Evolutionary conservation across 2,329 filamentous ascomycete genomes (phyloP), one percentile per base, ranked within the genome.

Genomic region (Didymellaceae sp.): DNA sequence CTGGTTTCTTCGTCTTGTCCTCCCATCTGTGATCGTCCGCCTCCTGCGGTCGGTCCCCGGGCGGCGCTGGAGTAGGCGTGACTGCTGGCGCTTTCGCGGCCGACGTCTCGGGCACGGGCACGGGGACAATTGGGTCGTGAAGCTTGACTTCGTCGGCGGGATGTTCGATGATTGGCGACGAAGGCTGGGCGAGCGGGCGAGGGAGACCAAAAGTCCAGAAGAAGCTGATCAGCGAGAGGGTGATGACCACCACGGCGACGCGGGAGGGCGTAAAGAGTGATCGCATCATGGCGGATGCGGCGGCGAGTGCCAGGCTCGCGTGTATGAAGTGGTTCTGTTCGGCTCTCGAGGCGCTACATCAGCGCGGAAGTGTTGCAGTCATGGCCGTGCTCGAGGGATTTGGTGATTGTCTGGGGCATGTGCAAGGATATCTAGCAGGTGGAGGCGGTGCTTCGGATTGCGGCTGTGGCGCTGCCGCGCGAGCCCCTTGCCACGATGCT

Each of bases 171-270:
- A 65, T 55, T 2, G 66, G 67, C 14, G 59, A 40, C 17, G 54
- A 39, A 1, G 64, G 63, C 21, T 54, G 40, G 2, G 52, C 55
- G 20, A 58, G 44, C 14, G 58, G 62, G 24, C 50, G 45, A 6
- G 68, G 64, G 14, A 66, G 52, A 20, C 65, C 68, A 40, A 59
- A 63, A 1, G 66, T 66, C 67, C 67, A 70, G 20, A 72, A 54
- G 52, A 72, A 68, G 51, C 55, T 65, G 21, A 70, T 18, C 35
- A 72, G 57, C 18, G 65, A 62, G 35, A 68, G 53, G 30, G 60
- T 54, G 30, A 67, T 40, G 18, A 68, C 44, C 17, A 64, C 35
- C 35, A 66, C 51, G 57, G 61, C 59, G 52, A 71, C 51, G 52
- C 68, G 67, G 20, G 68, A 68, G 34, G 65, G 68, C 18, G 67